Evolutionary conservation across 306 rosid genomes (phyloP), one percentile per base, ranked within the genome.

Genomic region (Fragaria iinumae): DNA sequence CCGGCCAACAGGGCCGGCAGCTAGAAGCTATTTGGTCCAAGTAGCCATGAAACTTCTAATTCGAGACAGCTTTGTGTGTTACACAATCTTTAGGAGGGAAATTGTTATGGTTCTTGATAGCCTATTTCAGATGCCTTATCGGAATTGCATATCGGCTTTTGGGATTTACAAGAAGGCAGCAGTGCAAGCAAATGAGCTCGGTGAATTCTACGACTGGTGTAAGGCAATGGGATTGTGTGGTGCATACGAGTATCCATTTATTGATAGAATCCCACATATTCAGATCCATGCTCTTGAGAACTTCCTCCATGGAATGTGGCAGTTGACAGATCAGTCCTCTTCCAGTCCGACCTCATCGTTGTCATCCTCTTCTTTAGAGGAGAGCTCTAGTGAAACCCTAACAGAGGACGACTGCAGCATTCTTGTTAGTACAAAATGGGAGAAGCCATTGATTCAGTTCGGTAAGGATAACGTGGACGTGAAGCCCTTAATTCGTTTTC

Each of bases 251-350:
- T 89, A 84, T 57, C 96, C 96, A 5, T 71, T 79, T 36, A 73
- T 89, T 3, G 93, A 91, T 47, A 72, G 85, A 17, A 89, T 91
- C 57, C 94, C 93, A 14, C 67, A 81, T 0, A 48, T 89, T 36
- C 90, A 89, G 70, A 84, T 93, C 38, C 79, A 76, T 55, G 90
- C 89, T 66, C 77, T 93, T 1, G 92, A 89, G 74, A 76, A 49
- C 65, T 79, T 85, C 39, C 74, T 93, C 55, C 52, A 83, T 16
- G 92, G 88, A 2, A 91, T 91, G 91, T 91, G 97, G 96, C 82
- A 93, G 82, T 39, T 89, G 68, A 83, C 91, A 0, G 91, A 65
- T 34, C 69, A 62, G 29, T 87, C 89, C 0, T 81, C 89, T 0
- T 80, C 87, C 0, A 84, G 88, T 0, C 64, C 65, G 6, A 53